These are phyloP conservation scores for Usnea hakonensis DNA, from an alignment of 495 filamentous ascomycete genomes.

Conservation along the genomic window DNA sequence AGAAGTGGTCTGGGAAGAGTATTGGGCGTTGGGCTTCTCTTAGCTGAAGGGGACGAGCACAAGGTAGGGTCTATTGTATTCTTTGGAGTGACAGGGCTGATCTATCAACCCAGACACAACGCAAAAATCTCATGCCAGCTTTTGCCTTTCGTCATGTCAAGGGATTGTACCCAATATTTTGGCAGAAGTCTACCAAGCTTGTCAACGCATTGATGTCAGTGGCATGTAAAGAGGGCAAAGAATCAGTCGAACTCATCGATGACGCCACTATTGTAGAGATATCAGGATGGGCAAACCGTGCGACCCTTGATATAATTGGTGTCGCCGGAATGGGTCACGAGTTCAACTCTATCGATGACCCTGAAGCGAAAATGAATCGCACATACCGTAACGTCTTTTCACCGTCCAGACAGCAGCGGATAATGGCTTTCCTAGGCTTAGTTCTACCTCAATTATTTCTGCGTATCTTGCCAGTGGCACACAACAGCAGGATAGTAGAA, in stretches of 20 bases:
- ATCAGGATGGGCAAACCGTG: slow-evolving; percentile 58
- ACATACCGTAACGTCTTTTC: slow-evolving; percentile 56
- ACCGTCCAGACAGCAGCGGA: slow-evolving; percentile 36
- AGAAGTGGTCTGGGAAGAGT: slow-evolving; percentile 51
- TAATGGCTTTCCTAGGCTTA: slow-evolving; percentile 43
- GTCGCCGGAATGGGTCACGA: slow-evolving; percentile 72
- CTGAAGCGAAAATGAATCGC: slow-evolving; percentile 52
- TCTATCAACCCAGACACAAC: slow-evolving; percentile 42
- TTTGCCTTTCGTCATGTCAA: slow-evolving; percentile 83
- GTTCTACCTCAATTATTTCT: slow-evolving; percentile 31
- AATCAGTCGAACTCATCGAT: slow-evolving; percentile 8
- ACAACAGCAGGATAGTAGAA: slow-evolving; percentile 52
- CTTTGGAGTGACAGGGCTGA: not conserved
- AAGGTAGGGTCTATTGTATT: slow-evolving; percentile 36
- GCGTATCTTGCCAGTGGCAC: slow-evolving; percentile 51
- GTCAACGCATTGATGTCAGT: slow-evolving; percentile 36
- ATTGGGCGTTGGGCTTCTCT: slow-evolving; percentile 65
- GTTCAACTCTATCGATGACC: slow-evolving; percentile 62
- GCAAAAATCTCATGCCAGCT: slow-evolving; percentile 73
- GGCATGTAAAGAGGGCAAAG: slow-evolving; percentile 21
- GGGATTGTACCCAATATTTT: slow-evolving; percentile 78
- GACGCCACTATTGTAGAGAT: slow-evolving; percentile 50
- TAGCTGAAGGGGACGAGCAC: slow-evolving; percentile 83
- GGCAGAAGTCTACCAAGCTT: slow-evolving; percentile 56
- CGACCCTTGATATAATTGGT: slow-evolving; percentile 84